Evolutionary conservation across 352 stramenopile species (phyloP).

Genomic region (Phytopythium boreale): DNA sequence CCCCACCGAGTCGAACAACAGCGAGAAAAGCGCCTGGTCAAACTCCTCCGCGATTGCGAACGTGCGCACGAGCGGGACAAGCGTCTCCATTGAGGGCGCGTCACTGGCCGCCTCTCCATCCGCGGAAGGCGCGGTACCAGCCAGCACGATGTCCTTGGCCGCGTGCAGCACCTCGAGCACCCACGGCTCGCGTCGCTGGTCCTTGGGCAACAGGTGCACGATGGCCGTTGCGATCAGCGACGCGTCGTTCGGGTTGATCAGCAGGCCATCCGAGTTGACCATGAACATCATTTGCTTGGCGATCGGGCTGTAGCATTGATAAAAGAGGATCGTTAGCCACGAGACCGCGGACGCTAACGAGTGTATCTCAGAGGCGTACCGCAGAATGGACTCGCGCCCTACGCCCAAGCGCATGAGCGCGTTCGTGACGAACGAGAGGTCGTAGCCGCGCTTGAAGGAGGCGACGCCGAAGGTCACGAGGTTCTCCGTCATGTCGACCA

Average conservation of each 20-base stretch:
- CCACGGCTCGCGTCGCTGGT: slow-evolving; percentile 46
- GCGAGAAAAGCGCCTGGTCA: slow-evolving; percentile 42
- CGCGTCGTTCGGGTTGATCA: slow-evolving; percentile 40
- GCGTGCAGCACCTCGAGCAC: slow-evolving; percentile 39
- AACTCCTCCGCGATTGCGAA: slow-evolving; percentile 56
- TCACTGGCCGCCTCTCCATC: slow-evolving; percentile 15
- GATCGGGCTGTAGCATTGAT: slow-evolving; percentile 27
- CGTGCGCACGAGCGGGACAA: slow-evolving; percentile 44
- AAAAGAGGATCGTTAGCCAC: slow-evolving; percentile 1
- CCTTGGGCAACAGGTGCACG: slow-evolving; percentile 46
- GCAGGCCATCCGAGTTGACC: slow-evolving; percentile 18
- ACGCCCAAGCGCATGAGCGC: slow-evolving; percentile 55
- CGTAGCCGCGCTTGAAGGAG: slow-evolving; percentile 39
- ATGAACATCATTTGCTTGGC: slow-evolving; percentile 44
- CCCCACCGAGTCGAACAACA: slow-evolving; percentile 43
- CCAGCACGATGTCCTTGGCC: slow-evolving; percentile 32
- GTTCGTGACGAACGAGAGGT: slow-evolving; percentile 39
- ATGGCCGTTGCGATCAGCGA: slow-evolving; percentile 48
- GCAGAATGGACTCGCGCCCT: slow-evolving; percentile 48
- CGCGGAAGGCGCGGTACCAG: neutral
- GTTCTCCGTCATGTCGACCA: slow-evolving; percentile 60
- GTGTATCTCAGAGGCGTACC: slow-evolving; percentile 26
- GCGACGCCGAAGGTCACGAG: slow-evolving; percentile 64
- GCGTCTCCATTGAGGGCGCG: slow-evolving; percentile 18
- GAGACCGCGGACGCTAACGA: neutral